These are phyloP conservation scores for Chaetoceros muelleri DNA, from an alignment of 108 stramenopile genomes.

Conservation along the genomic window DNA sequence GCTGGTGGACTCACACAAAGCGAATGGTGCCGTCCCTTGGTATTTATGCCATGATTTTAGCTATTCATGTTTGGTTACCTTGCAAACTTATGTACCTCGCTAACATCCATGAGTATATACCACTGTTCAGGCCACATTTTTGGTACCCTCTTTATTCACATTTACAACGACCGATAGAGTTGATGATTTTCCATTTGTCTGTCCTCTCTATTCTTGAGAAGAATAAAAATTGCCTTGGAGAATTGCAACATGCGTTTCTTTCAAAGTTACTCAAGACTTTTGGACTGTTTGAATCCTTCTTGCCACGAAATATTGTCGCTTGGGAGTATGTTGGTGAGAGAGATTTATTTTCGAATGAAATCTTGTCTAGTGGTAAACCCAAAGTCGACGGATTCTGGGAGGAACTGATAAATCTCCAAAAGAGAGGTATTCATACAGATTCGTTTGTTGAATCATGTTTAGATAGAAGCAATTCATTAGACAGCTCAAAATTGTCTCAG, in stretches of 20 bases:
- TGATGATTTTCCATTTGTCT: conserved; percentile 84
- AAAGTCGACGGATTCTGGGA: conserved; percentile 7
- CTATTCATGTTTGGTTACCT: conserved; percentile 61
- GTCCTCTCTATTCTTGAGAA: conserved; percentile 85
- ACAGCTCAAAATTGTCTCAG: neutral
- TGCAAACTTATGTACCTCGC: conserved; percentile 22
- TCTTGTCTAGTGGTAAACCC: too few relatives aligned
- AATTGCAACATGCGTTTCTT: conserved; percentile 71
- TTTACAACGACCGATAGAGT: conserved; percentile 87
- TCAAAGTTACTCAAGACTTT: conserved; percentile 36
- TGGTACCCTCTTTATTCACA: conserved; percentile 73
- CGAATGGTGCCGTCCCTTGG: conserved; percentile 65
- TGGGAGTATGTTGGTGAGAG: conserved; percentile 42
- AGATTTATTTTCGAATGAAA: conserved; percentile 28
- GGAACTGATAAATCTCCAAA: neutral
- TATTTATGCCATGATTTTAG: conserved; percentile 54
- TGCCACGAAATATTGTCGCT: conserved; percentile 45
- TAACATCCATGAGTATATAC: conserved; percentile 26
- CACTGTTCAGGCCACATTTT: conserved; percentile 61
- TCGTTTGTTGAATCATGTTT: neutral
- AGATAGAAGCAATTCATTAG: neutral
- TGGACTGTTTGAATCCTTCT: conserved; percentile 46
- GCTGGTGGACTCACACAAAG: conserved; percentile 66
- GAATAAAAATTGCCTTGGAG: conserved; percentile 74
- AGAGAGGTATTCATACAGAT: conserved; percentile 15